Percentiles rank a stretch among this genome's conserved stretches.
Evolutionary conservation across 31 red algal species (phyloP).

Genomic region (Porphyra umbilicalis): DNA sequence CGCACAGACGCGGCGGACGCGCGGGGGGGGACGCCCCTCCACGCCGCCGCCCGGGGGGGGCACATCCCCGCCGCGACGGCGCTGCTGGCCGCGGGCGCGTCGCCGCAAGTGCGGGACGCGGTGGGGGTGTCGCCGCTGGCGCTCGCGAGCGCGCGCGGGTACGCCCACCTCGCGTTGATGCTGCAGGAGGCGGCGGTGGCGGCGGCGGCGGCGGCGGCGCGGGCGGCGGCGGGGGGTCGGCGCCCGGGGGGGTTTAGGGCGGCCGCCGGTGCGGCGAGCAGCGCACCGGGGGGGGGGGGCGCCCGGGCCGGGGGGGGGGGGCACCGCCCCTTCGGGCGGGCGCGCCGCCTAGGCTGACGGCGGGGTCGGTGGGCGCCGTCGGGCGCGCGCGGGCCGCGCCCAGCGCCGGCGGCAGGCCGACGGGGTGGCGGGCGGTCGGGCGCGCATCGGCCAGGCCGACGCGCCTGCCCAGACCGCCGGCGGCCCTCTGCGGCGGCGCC

Average conservation of each 20-base stretch:
- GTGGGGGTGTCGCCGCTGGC: background rate
- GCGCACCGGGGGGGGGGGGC: too few relatives aligned
- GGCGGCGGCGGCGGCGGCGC: background rate
- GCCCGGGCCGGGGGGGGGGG: background rate
- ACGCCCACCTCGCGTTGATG: background rate
- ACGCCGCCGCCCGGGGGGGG: background rate
- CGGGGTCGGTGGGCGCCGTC: too few relatives aligned
- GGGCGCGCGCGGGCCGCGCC: too few relatives aligned
- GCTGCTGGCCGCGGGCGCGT: background rate
- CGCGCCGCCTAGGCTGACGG: too few relatives aligned
- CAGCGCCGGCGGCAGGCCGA: too few relatives aligned
- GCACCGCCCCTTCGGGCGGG: too few relatives aligned
- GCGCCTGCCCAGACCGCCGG: too few relatives aligned
- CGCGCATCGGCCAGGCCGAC: too few relatives aligned
- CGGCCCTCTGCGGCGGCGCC: too few relatives aligned
- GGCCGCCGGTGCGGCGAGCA: too few relatives aligned
- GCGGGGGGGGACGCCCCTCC: background rate
- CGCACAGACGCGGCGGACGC: slow-evolving; percentile 2
- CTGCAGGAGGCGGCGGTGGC: background rate
- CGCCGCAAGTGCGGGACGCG: background rate
- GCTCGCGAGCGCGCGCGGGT: background rate
- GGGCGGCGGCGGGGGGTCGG: background rate
- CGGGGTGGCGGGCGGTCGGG: too few relatives aligned
- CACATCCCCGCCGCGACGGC: background rate
- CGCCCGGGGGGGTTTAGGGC: too few relatives aligned